Percentiles rank a stretch among this genome's conserved stretches.
These are phyloP conservation scores for Zygoascus tannicola DNA, from an alignment of 805 yeast genomes.

Conservation along the genomic window DNA sequence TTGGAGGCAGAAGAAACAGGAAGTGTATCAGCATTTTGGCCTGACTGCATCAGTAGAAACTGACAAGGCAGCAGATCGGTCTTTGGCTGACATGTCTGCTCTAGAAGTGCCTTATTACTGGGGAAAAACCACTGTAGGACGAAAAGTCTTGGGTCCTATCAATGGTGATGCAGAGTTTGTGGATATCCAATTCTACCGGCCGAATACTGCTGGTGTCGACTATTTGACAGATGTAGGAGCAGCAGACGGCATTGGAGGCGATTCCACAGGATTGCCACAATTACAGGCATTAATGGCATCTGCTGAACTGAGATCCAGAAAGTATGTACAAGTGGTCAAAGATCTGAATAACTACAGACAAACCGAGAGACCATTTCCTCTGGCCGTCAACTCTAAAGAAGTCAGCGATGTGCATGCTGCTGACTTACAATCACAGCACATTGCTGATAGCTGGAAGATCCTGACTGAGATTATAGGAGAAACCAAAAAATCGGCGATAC, in stretches of 20 bases:
- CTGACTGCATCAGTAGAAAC: slow-evolving; percentile 20
- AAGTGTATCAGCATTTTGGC: slow-evolving; percentile 65
- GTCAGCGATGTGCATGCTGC: slow-evolving; percentile 42
- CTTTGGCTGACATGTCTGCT: too few species aligned
- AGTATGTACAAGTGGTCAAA: slow-evolving; percentile 62
- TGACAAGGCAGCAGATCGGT: not conserved
- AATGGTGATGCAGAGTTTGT: slow-evolving; percentile 23
- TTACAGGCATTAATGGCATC: not conserved
- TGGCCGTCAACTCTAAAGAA: slow-evolving; percentile 50
- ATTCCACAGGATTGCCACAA: not conserved
- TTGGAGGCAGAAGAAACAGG: slow-evolving; percentile 74
- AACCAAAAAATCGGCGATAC: not conserved
- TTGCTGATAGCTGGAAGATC: slow-evolving; percentile 67
- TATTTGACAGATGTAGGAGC: too few species aligned
- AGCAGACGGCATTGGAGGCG: too few species aligned
- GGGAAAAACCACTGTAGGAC: slow-evolving; percentile 29
- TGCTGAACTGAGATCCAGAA: slow-evolving; percentile 26
- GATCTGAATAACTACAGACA: slow-evolving; percentile 64
- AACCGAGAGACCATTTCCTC: slow-evolving; percentile 41
- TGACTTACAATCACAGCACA: slow-evolving; percentile 59
- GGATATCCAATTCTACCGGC: slow-evolving; percentile 21
- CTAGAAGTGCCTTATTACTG: too few species aligned
- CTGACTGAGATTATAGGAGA: slow-evolving; percentile 38
- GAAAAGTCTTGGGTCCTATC: slow-evolving; percentile 28
- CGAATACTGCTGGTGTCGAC: slow-evolving; percentile 3